phyloP scores from a whole-genome alignment of 306 rosid species.

The Ziziphus jujuba region DNA sequence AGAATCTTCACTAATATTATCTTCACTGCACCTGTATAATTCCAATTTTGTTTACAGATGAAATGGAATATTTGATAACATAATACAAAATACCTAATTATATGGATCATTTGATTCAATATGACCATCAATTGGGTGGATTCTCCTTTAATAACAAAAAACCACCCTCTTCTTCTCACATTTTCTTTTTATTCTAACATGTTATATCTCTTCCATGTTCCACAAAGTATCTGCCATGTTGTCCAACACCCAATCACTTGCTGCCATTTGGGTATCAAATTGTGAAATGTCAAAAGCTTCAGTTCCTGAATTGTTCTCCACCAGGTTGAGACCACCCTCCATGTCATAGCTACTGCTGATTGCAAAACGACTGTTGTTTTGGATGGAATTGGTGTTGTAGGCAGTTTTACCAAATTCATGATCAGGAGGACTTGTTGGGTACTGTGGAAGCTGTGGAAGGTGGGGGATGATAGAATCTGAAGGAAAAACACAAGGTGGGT shows the following conservation, averaged over 20 bases:
- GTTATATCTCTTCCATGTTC: slow-evolving; percentile 51
- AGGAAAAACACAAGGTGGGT: slow-evolving; percentile 30
- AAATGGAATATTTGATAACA: too few relatives aligned
- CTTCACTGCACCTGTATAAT: too few relatives aligned
- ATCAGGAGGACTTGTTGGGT: slow-evolving; percentile 16
- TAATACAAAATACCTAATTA: neutral
- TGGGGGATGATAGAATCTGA: slow-evolving; percentile 45
- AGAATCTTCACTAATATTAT: slow-evolving; percentile 6
- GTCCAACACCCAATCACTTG: slow-evolving; percentile 50
- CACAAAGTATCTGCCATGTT: slow-evolving; percentile 56
- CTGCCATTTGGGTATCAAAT: slow-evolving; percentile 53
- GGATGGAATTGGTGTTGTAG: slow-evolving; percentile 28
- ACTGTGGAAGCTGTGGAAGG: slow-evolving; percentile 34
- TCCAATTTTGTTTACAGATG: too few relatives aligned
- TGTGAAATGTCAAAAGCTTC: slow-evolving; percentile 43
- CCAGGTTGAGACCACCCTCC: slow-evolving; percentile 43
- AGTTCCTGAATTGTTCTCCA: slow-evolving; percentile 36
- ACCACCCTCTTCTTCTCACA: neutral
- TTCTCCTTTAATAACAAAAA: neutral
- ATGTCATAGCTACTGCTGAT: slow-evolving; percentile 37
- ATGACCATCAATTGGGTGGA: neutral
- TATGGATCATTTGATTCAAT: neutral
- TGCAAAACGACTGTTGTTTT: slow-evolving; percentile 22
- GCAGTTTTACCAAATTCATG: slow-evolving; percentile 36
- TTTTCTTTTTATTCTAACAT: slow-evolving; percentile 33